Evolutionary conservation across 2,329 filamentous ascomycete species (phyloP), one percentile per base, ranked within the genome.

Genomic region (Cryoendolithus antarcticus): DNA sequence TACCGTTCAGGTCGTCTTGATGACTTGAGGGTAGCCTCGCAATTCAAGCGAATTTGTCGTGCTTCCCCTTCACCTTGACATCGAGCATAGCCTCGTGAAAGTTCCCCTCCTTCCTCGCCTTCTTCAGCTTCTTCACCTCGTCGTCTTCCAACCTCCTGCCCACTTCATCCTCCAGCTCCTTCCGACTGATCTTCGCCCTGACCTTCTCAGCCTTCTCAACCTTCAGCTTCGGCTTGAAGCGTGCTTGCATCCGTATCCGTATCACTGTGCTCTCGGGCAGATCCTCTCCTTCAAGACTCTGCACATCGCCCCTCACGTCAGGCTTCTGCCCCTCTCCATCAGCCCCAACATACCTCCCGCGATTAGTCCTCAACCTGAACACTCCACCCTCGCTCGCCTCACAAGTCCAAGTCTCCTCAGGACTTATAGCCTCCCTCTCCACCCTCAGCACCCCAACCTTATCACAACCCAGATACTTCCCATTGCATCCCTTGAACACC

Each of bases 401-500:
- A 27, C 24, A 27, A 27, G 24, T 27, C 24, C 24, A 27, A 6
- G 24, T 27, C 62, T 96, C 89, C 54, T 88, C 78, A 1, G 80
- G 77, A 1, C 82, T 82, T 37, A 95, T 80, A 35, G 89, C 89
- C 52, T 93, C 81, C 3, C 82, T 74, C 1, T 73, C 80, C 0
- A 89, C 86, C 31, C 74, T 79, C 21, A 93, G 69, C 30, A 82
- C 67, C 40, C 89, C 89, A 52, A 80, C 79, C 59, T 82, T 85
- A 65, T 94, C 85, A 63, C 84, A 89, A 42, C 81, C 77, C 2
- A 96, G 72, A 57, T 91, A 94, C 81, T 75, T 81, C 46, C 86
- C 88, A 62, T 95, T 84, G 52, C 89, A 82, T 0, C 86, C 85
- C 63, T 94, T 95, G 61, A 98, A 83, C 42, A 82, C 82, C 50